phyloP scores from a whole-genome alignment of 2,329 filamentous ascomycete genomes.

The Trichoderma atrobrunneum region DNA sequence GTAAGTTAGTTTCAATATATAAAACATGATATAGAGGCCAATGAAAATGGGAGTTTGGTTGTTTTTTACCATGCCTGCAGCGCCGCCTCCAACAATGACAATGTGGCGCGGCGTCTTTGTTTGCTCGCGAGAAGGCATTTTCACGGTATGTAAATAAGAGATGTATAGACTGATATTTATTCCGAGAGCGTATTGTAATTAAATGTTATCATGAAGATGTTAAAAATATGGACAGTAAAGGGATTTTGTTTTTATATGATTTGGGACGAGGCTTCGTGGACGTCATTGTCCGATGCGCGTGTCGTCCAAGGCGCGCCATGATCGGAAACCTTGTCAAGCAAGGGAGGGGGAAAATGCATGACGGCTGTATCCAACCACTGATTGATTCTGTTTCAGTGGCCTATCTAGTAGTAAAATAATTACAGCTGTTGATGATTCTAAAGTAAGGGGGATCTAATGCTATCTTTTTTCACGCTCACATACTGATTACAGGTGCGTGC shows the following conservation, averaged over 20 bases:
- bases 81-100: conserved; percentile 60
- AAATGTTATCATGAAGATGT: background rate
- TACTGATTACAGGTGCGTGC: background rate
- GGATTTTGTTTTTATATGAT: background rate
- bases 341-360: background rate
- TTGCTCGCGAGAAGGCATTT: background rate
- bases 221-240: background rate
- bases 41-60: background rate
- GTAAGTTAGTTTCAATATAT: background rate
- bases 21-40: fast-evolving
- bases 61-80: conserved; percentile 54
- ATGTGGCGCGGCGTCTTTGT: conserved; percentile 42
- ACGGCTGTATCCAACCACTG: background rate
- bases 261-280: conserved; percentile 1
- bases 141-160: background rate
- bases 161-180: background rate
- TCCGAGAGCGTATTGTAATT: background rate
- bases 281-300: conserved; percentile 23
- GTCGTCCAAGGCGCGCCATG: conserved; percentile 6
- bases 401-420: background rate
- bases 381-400: background rate
- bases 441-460: background rate
- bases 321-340: conserved; percentile 3
- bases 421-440: background rate
- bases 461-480: background rate